Percentiles rank a stretch among this genome's conserved stretches.
phyloP scores from a whole-genome alignment of 2,329 filamentous ascomycete species.

The Corinectria fuckeliana region DNA sequence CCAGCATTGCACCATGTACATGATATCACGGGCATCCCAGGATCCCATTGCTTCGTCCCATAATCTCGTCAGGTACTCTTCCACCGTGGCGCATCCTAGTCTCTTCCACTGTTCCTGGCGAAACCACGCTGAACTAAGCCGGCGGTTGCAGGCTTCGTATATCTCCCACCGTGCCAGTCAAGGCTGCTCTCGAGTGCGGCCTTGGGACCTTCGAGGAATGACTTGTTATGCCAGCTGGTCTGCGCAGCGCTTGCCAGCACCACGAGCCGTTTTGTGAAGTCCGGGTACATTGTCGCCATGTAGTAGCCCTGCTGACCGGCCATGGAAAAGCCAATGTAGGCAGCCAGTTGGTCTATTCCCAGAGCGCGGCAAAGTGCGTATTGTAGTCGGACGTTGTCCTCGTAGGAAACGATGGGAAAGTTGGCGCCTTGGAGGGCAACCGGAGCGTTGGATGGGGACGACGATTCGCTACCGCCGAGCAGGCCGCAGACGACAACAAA shows the following conservation, averaged over 20 bases:
- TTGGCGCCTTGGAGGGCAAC: not conserved
- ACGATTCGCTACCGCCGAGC: conserved; percentile 4
- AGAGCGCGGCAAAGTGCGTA: not conserved
- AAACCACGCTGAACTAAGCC: conserved; percentile 13
- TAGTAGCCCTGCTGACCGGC: conserved; percentile 7
- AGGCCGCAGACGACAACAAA: conserved; percentile 8
- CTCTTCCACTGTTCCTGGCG: conserved; percentile 18
- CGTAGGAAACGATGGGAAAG: not conserved
- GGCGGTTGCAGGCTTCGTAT: not conserved
- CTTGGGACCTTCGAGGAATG: conserved; percentile 18
- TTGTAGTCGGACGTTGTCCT: conserved; percentile 5
- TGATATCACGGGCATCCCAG: conserved; percentile 9
- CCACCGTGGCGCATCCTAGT: conserved; percentile 6
- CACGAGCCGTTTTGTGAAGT: conserved; percentile 5
- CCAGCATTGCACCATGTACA: conserved; percentile 13
- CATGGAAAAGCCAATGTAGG: conserved; percentile 14
- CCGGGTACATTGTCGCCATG: conserved; percentile 9
- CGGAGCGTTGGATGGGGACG: conserved; percentile 6
- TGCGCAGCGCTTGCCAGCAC: conserved; percentile 11
- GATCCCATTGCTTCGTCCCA: conserved; percentile 14
- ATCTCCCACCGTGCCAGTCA: conserved; percentile 4
- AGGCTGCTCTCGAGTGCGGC: conserved; percentile 17
- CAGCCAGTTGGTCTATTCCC: not conserved
- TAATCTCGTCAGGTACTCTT: conserved; percentile 6
- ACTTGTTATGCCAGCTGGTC: conserved; percentile 23